phyloP scores from a whole-genome alignment of 306 rosid genomes.

The Fagus sylvatica region DNA sequence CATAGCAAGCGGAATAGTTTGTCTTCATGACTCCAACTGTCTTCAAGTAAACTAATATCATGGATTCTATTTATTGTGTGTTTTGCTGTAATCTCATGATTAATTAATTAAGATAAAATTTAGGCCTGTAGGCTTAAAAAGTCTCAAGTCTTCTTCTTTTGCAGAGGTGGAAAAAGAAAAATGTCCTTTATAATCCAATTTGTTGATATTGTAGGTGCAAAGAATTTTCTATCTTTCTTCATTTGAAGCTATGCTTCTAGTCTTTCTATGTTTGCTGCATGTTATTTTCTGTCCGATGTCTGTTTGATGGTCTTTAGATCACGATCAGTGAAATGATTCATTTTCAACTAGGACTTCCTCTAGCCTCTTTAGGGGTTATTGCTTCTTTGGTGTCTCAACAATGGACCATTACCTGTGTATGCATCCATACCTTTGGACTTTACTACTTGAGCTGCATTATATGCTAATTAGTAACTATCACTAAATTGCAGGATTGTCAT shows the following conservation, averaged over 20 bases:
- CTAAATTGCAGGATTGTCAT: neutral
- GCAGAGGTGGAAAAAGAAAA: neutral
- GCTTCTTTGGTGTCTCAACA: neutral
- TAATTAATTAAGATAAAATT: neutral
- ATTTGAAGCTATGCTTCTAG: neutral
- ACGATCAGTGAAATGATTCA: neutral
- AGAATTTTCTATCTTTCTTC: neutral
- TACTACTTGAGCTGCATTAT: neutral
- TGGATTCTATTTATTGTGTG: neutral
- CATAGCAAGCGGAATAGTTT: constrained; percentile 21
- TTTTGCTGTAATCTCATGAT: neutral
- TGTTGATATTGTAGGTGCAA: neutral
- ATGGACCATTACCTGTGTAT: neutral
- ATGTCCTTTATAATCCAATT: neutral
- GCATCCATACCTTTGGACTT: neutral
- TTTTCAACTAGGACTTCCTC: neutral
- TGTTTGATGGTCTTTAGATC: neutral
- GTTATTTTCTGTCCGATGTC: neutral
- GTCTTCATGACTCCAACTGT: neutral
- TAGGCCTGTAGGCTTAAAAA: neutral
- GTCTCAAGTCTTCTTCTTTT: neutral
- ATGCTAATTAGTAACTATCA: neutral
- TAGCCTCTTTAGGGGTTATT: neutral
- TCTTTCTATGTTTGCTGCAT: neutral
- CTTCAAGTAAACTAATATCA: neutral